Conservation (phyloP, 345 rosid species). For the Garcia nutans region DNA sequence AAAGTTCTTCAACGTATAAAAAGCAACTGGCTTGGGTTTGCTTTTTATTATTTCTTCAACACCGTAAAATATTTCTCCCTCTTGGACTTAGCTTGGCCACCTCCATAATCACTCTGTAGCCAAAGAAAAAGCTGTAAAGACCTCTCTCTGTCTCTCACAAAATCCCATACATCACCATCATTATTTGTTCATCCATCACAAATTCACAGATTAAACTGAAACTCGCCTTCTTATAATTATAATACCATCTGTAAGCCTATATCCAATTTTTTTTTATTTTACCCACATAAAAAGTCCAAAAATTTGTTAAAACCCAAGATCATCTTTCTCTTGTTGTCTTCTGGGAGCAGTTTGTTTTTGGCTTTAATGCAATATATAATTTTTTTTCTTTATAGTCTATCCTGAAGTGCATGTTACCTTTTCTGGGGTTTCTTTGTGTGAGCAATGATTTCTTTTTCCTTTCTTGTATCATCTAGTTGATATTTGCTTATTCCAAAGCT, state of each 20-base stretch:
- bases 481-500: constrained; percentile 15
- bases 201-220: constrained; percentile 22
- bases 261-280: constrained; percentile 17
- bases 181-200: constrained; percentile 23
- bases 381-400: constrained; percentile 14
- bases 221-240: constrained; percentile 21
- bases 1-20: neutral
- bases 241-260: constrained; percentile 2
- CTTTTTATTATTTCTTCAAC: constrained; percentile 11
- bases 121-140: constrained; percentile 11
- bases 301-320: constrained; percentile 9
- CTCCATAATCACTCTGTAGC: neutral
- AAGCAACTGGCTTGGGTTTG: neutral
- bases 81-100: constrained; percentile 2
- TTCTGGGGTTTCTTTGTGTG: constrained; percentile 27
- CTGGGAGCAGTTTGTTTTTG: constrained; percentile 20
- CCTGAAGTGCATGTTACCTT: constrained; percentile 26
- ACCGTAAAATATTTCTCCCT: neutral
- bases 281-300: constrained; percentile 26
- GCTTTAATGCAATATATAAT: too few relatives aligned
- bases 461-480: constrained; percentile 27
- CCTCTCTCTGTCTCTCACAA: constrained; percentile 6
- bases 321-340: constrained; percentile 22
- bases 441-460: constrained; percentile 33
- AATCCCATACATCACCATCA: constrained; percentile 40